Evolutionary conservation across 306 rosid species (phyloP).

Genomic region (Citrullus mucosospermus): DNA sequence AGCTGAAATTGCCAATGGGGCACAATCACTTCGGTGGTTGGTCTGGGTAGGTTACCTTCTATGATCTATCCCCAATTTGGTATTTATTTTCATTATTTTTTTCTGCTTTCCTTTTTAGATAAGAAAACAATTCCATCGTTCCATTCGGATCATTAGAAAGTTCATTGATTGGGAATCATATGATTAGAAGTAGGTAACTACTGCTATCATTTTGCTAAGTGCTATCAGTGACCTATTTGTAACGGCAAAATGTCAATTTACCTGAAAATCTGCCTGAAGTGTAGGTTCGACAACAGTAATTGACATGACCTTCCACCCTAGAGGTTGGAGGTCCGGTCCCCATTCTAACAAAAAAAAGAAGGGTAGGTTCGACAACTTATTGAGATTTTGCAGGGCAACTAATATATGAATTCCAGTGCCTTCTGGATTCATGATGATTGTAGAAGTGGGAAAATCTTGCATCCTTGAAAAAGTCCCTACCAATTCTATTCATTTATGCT

Average conservation of each 20-base stretch:
- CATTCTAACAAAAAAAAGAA: no score
- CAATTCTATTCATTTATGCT: neutral
- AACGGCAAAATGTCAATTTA: neutral
- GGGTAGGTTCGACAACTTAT: neutral
- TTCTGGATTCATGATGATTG: neutral
- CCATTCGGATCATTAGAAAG: neutral
- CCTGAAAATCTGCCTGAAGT: neutral
- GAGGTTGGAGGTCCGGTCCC: no score
- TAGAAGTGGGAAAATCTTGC: neutral
- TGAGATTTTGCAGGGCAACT: neutral
- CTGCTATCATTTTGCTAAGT: neutral
- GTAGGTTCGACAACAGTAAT: no score
- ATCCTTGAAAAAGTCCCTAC: neutral
- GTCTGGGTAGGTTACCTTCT: constrained; percentile 85
- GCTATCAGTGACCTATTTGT: neutral
- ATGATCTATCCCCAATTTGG: neutral
- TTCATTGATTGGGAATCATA: neutral
- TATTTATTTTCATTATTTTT: neutral
- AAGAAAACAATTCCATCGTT: neutral
- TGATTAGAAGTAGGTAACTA: neutral
- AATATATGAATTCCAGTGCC: neutral
- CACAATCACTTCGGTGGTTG: constrained; percentile 75
- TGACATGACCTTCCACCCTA: no score
- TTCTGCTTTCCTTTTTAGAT: neutral
- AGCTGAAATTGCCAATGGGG: constrained; percentile 47